A percentile compares a stretch with the other conserved stretches of the same genome.
phyloP scores from a whole-genome alignment of 176 grass and related monocot genomes.

The Musa troglodytarum region DNA sequence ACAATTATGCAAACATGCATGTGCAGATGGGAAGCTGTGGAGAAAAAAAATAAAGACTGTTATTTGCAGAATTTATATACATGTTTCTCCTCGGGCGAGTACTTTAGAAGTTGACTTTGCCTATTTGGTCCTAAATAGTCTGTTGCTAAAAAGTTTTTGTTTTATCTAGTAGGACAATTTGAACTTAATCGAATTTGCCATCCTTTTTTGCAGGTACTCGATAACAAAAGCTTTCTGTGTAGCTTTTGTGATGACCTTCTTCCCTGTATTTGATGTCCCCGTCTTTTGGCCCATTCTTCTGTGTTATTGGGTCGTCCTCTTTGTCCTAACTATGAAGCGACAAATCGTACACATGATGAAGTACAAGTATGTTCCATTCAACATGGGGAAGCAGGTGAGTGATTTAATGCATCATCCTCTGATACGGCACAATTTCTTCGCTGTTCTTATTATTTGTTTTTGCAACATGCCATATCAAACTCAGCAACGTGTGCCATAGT shows the following conservation, averaged over 20 bases:
- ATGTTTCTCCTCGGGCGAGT: too few species aligned
- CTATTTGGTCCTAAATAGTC: not conserved
- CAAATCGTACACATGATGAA: constrained; percentile 96
- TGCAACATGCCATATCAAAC: constrained; percentile 1
- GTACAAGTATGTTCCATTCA: constrained; percentile 79
- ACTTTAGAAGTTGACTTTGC: not conserved
- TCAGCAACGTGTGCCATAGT: too few species aligned
- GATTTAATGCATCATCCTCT: not conserved
- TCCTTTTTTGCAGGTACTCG: constrained; percentile 60
- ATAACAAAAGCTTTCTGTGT: constrained; percentile 90
- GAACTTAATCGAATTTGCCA: not conserved
- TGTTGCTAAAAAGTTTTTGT: not conserved
- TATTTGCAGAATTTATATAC: too few species aligned
- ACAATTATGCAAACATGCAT: too few species aligned
- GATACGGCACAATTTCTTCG: not conserved
- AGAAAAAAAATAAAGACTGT: too few species aligned
- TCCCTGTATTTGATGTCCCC: constrained; percentile 92
- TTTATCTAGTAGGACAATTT: too few species aligned
- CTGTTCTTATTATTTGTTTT: not conserved
- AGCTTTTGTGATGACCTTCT: constrained; percentile 92
- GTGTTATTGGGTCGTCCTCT: constrained; percentile 90
- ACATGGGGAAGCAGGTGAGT: constrained; percentile 67
- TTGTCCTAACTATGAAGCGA: constrained; percentile 83
- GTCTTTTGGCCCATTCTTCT: constrained; percentile 95
- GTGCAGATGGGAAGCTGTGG: too few species aligned